Conservation (phyloP, 192 early-diverging fungal genomes). For the Backusella tuberculispora region DNA sequence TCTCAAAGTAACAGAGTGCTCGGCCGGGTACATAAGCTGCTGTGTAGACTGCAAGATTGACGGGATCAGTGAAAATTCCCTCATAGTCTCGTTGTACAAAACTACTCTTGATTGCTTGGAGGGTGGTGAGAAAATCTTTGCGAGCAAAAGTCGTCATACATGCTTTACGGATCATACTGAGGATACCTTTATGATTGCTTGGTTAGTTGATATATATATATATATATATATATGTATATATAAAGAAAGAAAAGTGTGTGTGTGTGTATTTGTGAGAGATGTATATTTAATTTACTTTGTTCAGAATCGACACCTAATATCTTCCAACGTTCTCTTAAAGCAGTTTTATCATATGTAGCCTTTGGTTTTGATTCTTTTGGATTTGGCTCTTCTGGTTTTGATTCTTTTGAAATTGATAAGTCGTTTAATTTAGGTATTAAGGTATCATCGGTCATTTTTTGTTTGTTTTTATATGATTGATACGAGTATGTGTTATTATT, state of each 20-base stretch:
- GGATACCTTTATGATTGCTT: constrained; percentile 57
- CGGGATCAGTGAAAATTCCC: constrained; percentile 77
- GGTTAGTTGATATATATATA: no score
- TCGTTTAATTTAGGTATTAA: constrained; percentile 1
- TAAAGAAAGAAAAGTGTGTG: background rate
- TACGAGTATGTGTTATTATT: background rate
- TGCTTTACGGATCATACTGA: constrained; percentile 66
- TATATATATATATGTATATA: background rate
- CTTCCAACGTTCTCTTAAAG: constrained; percentile 36
- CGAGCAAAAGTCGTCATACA: constrained; percentile 61
- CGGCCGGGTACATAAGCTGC: constrained; percentile 86
- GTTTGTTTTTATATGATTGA: background rate
- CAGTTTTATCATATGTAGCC: constrained; percentile 25
- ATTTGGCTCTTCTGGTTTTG: background rate
- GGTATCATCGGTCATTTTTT: background rate
- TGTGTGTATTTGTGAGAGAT: no score
- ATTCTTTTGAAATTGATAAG: background rate
- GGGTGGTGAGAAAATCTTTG: constrained; percentile 60
- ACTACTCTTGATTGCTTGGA: constrained; percentile 80
- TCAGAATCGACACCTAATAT: constrained; percentile 54
- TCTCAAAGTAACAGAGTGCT: constrained; percentile 81
- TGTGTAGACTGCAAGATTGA: constrained; percentile 80
- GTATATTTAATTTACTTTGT: constrained; percentile 56
- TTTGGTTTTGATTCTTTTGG: background rate
- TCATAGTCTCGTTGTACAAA: constrained; percentile 85